phyloP scores from a whole-genome alignment of 352 stramenopile genomes.

The Pythium diclinum region DNA sequence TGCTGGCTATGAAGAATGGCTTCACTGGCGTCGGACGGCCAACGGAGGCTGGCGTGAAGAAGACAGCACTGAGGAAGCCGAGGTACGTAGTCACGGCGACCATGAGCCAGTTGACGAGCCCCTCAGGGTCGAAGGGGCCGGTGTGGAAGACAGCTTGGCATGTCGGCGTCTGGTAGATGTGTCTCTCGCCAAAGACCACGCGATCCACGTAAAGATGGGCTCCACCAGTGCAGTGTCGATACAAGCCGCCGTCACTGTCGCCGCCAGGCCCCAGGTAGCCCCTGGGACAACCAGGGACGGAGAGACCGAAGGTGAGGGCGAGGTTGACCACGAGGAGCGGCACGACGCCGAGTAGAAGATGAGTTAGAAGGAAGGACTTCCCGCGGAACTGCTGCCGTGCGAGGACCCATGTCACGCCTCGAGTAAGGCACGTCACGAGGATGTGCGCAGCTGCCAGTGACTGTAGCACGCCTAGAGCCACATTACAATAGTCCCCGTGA shows the following conservation, averaged over 20 bases:
- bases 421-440: conserved; percentile 1
- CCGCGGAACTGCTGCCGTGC: not conserved
- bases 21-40: not conserved
- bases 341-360: conserved; percentile 32
- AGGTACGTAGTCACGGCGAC: conserved; percentile 56
- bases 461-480: conserved; percentile 57
- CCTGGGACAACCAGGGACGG: conserved; percentile 62
- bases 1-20: not conserved
- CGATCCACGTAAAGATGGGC: conserved; percentile 71
- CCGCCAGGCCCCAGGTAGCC: conserved; percentile 76
- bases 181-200: conserved; percentile 48
- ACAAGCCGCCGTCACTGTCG: conserved; percentile 33
- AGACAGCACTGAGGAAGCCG: conserved; percentile 48
- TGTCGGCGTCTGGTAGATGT: conserved; percentile 69
- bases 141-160: conserved; percentile 55
- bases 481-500: not conserved
- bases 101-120: conserved; percentile 75
- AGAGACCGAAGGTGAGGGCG: conserved; percentile 43
- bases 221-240: conserved; percentile 72
- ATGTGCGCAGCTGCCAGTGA: conserved; percentile 54
- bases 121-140: conserved; percentile 73
- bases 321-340: conserved; percentile 52
- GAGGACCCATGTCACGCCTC: conserved; percentile 1
- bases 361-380: conserved; percentile 17
- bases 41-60: conserved; percentile 23